Conservation (phyloP, 2,329 filamentous ascomycete species). For the Elsinoe ampelina region DNA sequence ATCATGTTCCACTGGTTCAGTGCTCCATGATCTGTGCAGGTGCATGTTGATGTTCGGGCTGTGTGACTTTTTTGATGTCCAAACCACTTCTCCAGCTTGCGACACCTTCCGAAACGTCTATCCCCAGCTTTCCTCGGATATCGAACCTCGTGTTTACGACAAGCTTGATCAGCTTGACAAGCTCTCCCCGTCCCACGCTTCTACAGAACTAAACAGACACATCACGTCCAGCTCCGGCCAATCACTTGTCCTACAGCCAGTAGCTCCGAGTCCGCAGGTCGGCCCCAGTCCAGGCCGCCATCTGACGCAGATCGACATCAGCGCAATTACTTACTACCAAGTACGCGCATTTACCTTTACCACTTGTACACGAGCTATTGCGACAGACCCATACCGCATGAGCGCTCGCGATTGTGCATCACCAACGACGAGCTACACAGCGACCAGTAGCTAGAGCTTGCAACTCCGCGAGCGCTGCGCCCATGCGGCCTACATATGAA, state of each 20-base stretch:
- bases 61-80: not conserved
- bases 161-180: not conserved
- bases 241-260: not conserved
- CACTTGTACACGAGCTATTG: not conserved
- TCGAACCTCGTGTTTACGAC: not conserved
- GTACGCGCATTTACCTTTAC: not conserved
- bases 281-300: constrained; percentile 2
- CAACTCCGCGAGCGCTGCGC: constrained; percentile 13
- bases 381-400: too few species aligned
- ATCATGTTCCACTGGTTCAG: not conserved
- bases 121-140: not conserved
- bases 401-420: too few species aligned
- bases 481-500: constrained; percentile 16
- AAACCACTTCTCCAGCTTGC: not conserved
- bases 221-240: not conserved
- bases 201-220: not conserved
- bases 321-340: not conserved
- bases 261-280: constrained; percentile 1
- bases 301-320: constrained; percentile 10
- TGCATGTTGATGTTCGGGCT: constrained; percentile 1
- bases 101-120: constrained; percentile 6
- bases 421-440: not conserved
- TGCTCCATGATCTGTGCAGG: constrained; percentile 6
- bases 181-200: not conserved
- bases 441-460: not conserved